Percentiles rank a stretch among this genome's conserved stretches.
These are phyloP conservation scores for Funneliformis geosporum DNA, from an alignment of 192 early-diverging fungal species.

Conservation along the genomic window DNA sequence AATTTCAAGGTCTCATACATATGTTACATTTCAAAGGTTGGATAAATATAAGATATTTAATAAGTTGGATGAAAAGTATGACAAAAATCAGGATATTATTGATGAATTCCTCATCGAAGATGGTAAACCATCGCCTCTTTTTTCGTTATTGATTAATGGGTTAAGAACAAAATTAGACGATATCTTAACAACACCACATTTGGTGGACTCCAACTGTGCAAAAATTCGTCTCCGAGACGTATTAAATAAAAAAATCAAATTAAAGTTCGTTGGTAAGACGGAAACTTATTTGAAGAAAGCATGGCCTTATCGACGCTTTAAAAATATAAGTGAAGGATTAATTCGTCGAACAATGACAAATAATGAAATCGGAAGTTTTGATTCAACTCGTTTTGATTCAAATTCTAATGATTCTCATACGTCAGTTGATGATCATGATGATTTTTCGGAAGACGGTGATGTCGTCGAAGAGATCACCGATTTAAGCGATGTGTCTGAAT, in stretches of 20 bases:
- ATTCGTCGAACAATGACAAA: neutral
- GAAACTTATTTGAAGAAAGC: neutral
- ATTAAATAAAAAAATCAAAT: neutral
- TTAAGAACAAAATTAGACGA: neutral
- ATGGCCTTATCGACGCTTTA: neutral
- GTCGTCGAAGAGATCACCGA: neutral
- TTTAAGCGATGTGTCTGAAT: neutral
- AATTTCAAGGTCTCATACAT: neutral
- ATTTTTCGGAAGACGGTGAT: neutral
- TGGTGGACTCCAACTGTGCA: neutral
- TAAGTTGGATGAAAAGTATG: neutral
- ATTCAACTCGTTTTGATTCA: neutral
- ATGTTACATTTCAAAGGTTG: neutral
- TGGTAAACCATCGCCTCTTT: neutral
- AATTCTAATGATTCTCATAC: neutral
- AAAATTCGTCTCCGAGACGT: neutral
- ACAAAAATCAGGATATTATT: neutral
- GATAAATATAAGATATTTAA: neutral
- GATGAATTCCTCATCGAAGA: neutral
- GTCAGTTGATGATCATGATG: neutral
- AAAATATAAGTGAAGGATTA: neutral
- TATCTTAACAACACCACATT: neutral
- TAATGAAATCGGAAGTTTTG: neutral
- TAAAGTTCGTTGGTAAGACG: neutral
- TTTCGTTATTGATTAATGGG: neutral